These are phyloP conservation scores for Podaxis sp. DNA, from an alignment of 768 basidiomycete species.

Conservation along the genomic window DNA sequence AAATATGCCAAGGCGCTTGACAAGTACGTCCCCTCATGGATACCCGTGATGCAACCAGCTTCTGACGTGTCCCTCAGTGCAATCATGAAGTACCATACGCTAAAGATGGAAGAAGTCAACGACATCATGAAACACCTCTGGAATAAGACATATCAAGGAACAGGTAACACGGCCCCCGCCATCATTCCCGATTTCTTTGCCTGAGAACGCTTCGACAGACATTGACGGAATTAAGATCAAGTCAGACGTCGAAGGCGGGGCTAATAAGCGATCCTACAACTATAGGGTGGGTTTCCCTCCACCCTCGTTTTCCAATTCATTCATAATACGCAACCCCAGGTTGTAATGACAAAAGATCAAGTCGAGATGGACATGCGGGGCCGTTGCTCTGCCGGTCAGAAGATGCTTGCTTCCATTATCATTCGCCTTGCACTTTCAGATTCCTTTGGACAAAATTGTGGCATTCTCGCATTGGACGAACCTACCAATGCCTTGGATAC, in stretches of 20 bases:
- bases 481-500: conserved; percentile 96
- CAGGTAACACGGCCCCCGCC: conserved; percentile 51
- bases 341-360: conserved; percentile 98
- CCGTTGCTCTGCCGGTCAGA: conserved; percentile 96
- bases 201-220: conserved; percentile 49
- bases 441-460: conserved; percentile 96
- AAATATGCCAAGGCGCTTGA: conserved; percentile 98
- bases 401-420: conserved; percentile 97
- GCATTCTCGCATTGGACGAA: conserved; percentile 95
- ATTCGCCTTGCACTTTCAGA: conserved; percentile 96
- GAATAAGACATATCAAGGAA: conserved; percentile 99
- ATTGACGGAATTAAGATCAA: conserved; percentile 97
- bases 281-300: conserved; percentile 69
- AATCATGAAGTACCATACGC: conserved; percentile 96
- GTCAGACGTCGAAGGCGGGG: conserved; percentile 89
- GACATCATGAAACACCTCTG: conserved; percentile 96
- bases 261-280: conserved; percentile 93
- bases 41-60: conserved; percentile 10
- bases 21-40: conserved; percentile 55
- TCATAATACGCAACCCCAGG: conserved; percentile 43
- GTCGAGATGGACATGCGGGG: conserved; percentile 99
- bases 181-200: conserved; percentile 13
- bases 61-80: conserved; percentile 51
- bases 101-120: conserved; percentile 99
- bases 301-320: conserved; percentile 4